phyloP scores from a whole-genome alignment of 768 basidiomycete species.

The Tephrocybe sp. region DNA sequence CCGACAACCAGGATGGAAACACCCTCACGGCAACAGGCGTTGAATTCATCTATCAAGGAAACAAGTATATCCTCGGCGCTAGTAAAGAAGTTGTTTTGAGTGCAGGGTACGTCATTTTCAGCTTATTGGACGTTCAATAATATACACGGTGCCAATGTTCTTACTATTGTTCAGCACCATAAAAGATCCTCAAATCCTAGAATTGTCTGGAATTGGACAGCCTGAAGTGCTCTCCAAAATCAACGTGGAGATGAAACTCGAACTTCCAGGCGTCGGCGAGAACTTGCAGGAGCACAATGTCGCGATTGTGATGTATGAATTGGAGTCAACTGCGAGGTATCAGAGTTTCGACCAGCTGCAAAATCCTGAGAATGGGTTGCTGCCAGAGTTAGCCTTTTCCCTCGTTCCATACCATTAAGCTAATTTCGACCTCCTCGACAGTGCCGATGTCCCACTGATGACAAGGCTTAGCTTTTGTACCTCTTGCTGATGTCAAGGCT shows the following conservation, averaged over 20 bases:
- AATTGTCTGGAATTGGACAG: constrained; percentile 19
- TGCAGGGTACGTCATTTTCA: constrained; percentile 31
- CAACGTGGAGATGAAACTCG: constrained; percentile 13
- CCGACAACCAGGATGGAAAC: constrained; percentile 6
- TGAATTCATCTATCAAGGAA: constrained; percentile 36
- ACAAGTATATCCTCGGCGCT: constrained; percentile 34
- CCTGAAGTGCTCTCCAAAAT: constrained; percentile 7
- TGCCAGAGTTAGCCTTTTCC: constrained; percentile 6
- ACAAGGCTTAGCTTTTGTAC: constrained; percentile 27
- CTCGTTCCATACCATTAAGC: not conserved
- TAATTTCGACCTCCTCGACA: constrained; percentile 9
- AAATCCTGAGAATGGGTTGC: constrained; percentile 4
- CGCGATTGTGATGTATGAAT: constrained; percentile 8
- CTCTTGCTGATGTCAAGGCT: constrained; percentile 21
- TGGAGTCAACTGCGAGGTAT: constrained; percentile 6
- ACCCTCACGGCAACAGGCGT: constrained; percentile 44
- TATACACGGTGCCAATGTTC: too few species aligned
- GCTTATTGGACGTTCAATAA: too few species aligned
- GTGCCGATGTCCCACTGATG: constrained; percentile 24
- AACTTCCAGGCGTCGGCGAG: constrained; percentile 19
- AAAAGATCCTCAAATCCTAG: constrained; percentile 20
- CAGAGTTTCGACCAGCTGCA: constrained; percentile 9
- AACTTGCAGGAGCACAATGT: constrained; percentile 18
- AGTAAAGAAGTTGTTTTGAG: constrained; percentile 52
- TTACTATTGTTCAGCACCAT: constrained; percentile 8